Conservation (phyloP, 139 green algal species). For the Chlorella sp. region DNA sequence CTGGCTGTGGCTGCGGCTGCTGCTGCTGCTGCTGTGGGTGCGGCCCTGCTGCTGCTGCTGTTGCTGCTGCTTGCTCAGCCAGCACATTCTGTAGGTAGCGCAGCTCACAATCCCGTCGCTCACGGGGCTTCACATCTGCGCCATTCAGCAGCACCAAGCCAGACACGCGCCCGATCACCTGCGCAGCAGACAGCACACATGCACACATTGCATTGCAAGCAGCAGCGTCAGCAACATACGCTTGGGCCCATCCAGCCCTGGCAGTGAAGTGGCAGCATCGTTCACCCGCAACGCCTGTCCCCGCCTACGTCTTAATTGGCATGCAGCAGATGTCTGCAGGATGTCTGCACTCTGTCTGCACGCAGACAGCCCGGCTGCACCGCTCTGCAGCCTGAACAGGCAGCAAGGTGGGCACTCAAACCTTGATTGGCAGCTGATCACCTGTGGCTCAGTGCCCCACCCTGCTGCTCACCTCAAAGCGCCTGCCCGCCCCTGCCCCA, state of each 20-base stretch:
- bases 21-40: too few species aligned
- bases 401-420: not conserved
- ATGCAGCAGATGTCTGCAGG: not conserved
- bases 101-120: constrained; percentile 72
- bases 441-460: not conserved
- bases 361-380: not conserved
- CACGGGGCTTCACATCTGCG: constrained; percentile 46
- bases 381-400: not conserved
- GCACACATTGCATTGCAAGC: not conserved
- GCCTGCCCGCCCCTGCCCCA: constrained; percentile 24
- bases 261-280: not conserved
- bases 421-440: not conserved
- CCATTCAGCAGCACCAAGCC: constrained; percentile 65
- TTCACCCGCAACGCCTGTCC: not conserved
- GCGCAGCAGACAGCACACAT: not conserved
- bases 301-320: not conserved
- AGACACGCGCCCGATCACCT: constrained; percentile 61
- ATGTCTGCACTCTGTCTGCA: not conserved
- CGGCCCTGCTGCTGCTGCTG: too few species aligned
- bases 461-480: constrained; percentile 46
- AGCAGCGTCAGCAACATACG: not conserved
- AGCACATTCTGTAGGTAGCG: constrained; percentile 72
- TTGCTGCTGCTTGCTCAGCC: too few species aligned
- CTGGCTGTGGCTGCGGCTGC: too few species aligned
- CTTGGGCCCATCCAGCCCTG: not conserved